Base-by-base conservation (phyloP, 2,329 filamentous ascomycete species). In the Scytalidium lignicola region DNA sequence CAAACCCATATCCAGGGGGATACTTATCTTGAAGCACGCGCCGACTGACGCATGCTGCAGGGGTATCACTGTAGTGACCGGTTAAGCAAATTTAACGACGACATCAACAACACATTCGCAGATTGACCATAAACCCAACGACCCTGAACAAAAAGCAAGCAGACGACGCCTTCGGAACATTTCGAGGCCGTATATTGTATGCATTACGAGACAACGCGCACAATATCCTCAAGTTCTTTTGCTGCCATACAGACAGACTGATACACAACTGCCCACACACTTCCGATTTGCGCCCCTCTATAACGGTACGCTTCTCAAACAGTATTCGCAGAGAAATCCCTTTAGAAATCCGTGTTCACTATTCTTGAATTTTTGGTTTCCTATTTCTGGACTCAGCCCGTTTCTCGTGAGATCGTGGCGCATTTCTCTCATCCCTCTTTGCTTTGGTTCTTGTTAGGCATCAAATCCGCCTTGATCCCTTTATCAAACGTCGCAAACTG, bases 401-500 rank as follows among this genome's bases (percentile, higher is more conserved):
- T 37, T 13, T 37, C 10, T 37, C 15, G 32, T 17, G 32, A 17
- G 32, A 37, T 37, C n/a, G 10, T 37, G 32, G 32, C 32, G 32
- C 7, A 37, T 26, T n/a, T n/a, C n/a, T n/a, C 23, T 10, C 23
- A 5, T 26, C 23, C 32, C 15, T n/a, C 12, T 9, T 13, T n/a
- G 4, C 32, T 37, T 17, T 37, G 32, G 6, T 5, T 37, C n/a
- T n/a, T n/a, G 32, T 17, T n/a, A 17, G n/a, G 32, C 32, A 37
- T 37, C 32, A 17, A 37, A 17, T 17, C 32, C 7, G 7, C 15
- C n/a, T n/a, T 37, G 32, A 28, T 7, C 32, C 49, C 40, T 48
- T 48, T 28, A 41, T 32, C 41, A 49, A 53, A 46, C 41, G 58
- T 41, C 51, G 55, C 29, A 61, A 58, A 55, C 59, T 65, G 52